Conservation (phyloP, 164 flowering plant species). For the Taxillus chinensis region DNA sequence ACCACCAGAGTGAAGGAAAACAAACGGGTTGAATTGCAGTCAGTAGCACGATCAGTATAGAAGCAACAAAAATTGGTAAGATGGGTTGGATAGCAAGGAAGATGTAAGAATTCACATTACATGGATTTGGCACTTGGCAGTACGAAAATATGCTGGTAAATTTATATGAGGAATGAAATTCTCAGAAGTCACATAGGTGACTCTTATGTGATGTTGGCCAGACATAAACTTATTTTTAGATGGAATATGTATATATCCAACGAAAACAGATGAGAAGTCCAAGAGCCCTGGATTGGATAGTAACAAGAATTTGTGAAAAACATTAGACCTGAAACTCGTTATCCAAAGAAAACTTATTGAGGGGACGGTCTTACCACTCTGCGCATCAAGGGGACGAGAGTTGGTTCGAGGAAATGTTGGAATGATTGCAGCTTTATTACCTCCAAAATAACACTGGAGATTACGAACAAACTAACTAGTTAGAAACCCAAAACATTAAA, state of each 20-base stretch:
- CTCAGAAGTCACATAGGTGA: too few species aligned
- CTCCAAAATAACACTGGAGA: conserved; percentile 45
- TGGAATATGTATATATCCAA: background rate
- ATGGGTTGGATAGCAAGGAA: background rate
- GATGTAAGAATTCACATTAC: too few species aligned
- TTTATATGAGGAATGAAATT: too few species aligned
- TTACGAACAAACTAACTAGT: conserved; percentile 5
- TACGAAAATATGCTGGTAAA: too few species aligned
- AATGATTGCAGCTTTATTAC: conserved; percentile 35
- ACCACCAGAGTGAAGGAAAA: background rate
- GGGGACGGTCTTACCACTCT: conserved; percentile 34
- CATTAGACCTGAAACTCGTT: conserved; percentile 7
- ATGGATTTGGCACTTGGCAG: too few species aligned
- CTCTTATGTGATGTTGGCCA: background rate
- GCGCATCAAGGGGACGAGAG: conserved; percentile 62
- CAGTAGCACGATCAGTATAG: background rate
- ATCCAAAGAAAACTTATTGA: conserved; percentile 3
- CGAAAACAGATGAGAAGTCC: background rate
- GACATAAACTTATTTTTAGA: background rate
- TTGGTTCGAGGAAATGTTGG: conserved; percentile 40
- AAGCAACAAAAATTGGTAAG: background rate
- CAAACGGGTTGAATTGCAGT: too few species aligned
- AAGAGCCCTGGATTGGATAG: background rate
- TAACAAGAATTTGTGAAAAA: background rate
- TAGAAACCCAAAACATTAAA: conserved; percentile 1